phyloP scores from a whole-genome alignment of 2,329 filamentous ascomycete genomes.

The Beauveria varroae region DNA sequence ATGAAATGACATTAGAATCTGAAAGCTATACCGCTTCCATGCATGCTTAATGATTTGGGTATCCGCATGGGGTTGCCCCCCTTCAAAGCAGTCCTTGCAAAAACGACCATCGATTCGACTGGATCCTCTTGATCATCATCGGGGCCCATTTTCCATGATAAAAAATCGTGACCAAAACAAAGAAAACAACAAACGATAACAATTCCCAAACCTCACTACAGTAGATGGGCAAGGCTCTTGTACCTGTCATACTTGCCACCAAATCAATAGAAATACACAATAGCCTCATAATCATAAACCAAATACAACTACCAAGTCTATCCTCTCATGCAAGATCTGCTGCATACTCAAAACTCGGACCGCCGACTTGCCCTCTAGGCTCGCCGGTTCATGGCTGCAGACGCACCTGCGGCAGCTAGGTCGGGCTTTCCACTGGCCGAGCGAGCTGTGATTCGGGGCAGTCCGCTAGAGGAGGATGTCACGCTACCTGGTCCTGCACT shows the following conservation, averaged over 20 bases:
- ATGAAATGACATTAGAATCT: neutral
- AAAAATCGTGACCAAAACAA: neutral
- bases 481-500: conserved; percentile 41
- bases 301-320: neutral
- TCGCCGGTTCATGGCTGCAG: conserved; percentile 32
- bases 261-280: neutral
- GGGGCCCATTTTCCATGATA: neutral
- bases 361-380: conserved; percentile 9
- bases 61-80: conserved; percentile 10
- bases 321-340: neutral
- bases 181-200: neutral
- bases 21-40: conserved; percentile 8
- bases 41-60: conserved; percentile 11
- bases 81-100: conserved; percentile 10
- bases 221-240: neutral
- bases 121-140: conserved; percentile 1
- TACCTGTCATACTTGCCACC: neutral
- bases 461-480: conserved; percentile 34
- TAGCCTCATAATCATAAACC: conserved; percentile 7
- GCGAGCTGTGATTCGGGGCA: conserved; percentile 50
- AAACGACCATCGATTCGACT: conserved; percentile 1
- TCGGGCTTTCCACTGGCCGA: conserved; percentile 52
- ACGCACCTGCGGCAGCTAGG: conserved; percentile 50
- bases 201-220: neutral
- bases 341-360: neutral